Base-by-base conservation (phyloP, 805 yeast species). In the Tetrapisispora phaffii region DNA sequence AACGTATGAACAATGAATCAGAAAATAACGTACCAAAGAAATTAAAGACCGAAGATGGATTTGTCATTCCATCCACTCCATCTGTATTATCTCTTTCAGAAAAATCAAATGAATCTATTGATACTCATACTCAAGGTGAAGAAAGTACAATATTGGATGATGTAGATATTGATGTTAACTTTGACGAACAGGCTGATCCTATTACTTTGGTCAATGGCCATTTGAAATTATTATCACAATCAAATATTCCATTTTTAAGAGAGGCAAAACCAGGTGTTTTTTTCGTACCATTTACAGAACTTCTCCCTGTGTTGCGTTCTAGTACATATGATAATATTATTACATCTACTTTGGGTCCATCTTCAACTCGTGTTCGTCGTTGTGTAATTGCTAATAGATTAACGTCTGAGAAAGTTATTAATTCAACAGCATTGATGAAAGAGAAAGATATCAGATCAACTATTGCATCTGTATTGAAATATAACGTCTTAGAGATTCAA, bases 381-480 rank as follows among this genome's bases (percentile, higher is more conserved):
- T 84, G 95, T 53, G 74, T 93, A 28, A 77, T 85, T 46, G 74
- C 73, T 9, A 71, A 77, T 55, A 78, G 79, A 50, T 70, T 87
- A 39, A 82, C 83, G 8, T 95, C 94, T 50, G 98, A 93, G 57
- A 89, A 90, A 57, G 71, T 81, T 17, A 75, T 93, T 42, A 77
- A 87, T 33, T 80, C 84, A 43, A 63, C 76, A 15, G 90, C 93
- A 1, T 66, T 93, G 43, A 72, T 93, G 63, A 85, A 78, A 51
- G 94, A 87, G 47, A 77, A 76, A 48, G 83, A 80, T 32, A 84
- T 88, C 8, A 73, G 96, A 46, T 78, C 80, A 34, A 79, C 82
- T 37, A 67, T 88, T 37, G 76, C 82, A 39, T 75, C 76, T 29
- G 67, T 93, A 44, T 74, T 85, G 23, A 76, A 74, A 44, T 72